These are phyloP conservation scores for Hortiboletus campestris DNA, from an alignment of 768 basidiomycete genomes.

Conservation along the genomic window DNA sequence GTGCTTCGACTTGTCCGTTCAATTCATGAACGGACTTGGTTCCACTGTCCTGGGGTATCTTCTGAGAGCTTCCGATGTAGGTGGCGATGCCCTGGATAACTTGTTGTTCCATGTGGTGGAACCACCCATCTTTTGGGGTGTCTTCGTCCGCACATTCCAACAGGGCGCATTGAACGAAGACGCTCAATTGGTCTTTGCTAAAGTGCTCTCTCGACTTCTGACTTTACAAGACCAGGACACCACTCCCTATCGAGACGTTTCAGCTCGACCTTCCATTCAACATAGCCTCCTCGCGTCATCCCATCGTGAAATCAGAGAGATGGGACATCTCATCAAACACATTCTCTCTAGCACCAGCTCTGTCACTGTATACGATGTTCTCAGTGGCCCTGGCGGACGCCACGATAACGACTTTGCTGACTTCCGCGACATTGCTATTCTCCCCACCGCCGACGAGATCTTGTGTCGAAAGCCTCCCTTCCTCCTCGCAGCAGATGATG, in stretches of 20 bases:
- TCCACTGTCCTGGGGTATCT: constrained; percentile 39
- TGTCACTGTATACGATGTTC: constrained; percentile 13
- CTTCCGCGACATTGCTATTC: constrained; percentile 55
- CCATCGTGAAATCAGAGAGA: constrained; percentile 25
- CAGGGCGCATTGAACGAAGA: constrained; percentile 30
- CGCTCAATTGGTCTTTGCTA: constrained; percentile 42
- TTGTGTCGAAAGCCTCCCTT: constrained; percentile 45
- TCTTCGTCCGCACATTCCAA: constrained; percentile 35
- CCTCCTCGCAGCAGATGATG: constrained; percentile 37
- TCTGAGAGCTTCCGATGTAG: constrained; percentile 37
- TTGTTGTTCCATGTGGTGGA: constrained; percentile 44
- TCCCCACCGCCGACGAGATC: constrained; percentile 63
- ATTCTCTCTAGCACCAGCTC: constrained; percentile 27
- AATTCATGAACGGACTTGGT: constrained; percentile 44
- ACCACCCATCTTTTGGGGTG: constrained; percentile 50
- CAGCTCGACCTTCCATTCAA: constrained; percentile 29
- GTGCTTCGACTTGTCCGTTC: constrained; percentile 33
- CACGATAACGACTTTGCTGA: constrained; percentile 67
- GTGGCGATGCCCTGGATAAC: constrained; percentile 40
- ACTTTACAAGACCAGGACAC: constrained; percentile 34
- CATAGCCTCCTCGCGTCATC: constrained; percentile 23
- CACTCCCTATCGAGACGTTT: constrained; percentile 38
- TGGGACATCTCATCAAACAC: constrained; percentile 42
- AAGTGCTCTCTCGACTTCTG: constrained; percentile 48
- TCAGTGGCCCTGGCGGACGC: constrained; percentile 52